phyloP scores from a whole-genome alignment of 2,329 filamentous ascomycete genomes.

The Fusarium nematophilum region DNA sequence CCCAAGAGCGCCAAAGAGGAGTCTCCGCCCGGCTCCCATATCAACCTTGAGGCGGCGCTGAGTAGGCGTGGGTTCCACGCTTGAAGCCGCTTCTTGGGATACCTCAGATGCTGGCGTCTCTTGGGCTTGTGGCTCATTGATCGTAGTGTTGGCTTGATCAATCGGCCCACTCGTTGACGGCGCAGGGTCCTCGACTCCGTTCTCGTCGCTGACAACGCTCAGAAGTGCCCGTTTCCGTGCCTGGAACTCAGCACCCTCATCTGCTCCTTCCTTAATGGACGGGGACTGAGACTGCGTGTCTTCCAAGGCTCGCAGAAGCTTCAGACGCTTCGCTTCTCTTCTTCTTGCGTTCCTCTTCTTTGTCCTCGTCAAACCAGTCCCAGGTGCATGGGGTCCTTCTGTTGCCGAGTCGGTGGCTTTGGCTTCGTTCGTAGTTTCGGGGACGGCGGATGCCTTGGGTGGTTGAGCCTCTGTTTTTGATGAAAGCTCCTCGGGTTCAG shows the following conservation, averaged over 20 bases:
- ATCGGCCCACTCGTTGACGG: slow-evolving; percentile 1
- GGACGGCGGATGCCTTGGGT: background rate
- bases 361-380: slow-evolving; percentile 55
- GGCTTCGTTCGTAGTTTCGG: background rate
- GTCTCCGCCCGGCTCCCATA: slow-evolving; percentile 71
- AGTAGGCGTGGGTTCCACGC: slow-evolving; percentile 19
- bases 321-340: slow-evolving; percentile 50
- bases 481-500: slow-evolving; percentile 51
- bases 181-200: slow-evolving; percentile 1
- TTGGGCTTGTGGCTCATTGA: slow-evolving; percentile 10
- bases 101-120: slow-evolving; percentile 2
- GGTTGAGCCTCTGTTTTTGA: slow-evolving; percentile 44
- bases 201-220: slow-evolving; percentile 40
- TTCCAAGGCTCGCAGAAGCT: slow-evolving; percentile 13
- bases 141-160: background rate
- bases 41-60: slow-evolving; percentile 48
- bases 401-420: slow-evolving; percentile 5
- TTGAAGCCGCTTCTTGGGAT: slow-evolving; percentile 3
- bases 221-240: slow-evolving; percentile 57
- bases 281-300: slow-evolving; percentile 35
- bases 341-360: slow-evolving; percentile 65
- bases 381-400: slow-evolving; percentile 45
- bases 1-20: slow-evolving; percentile 79
- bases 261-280: slow-evolving; percentile 10
- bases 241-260: slow-evolving; percentile 45